A percentile compares a stretch with the other conserved stretches of the same genome.
These are phyloP conservation scores for Cryptosporidium ubiquitum DNA, from an alignment of 169 alveolate species.

Conservation along the genomic window DNA sequence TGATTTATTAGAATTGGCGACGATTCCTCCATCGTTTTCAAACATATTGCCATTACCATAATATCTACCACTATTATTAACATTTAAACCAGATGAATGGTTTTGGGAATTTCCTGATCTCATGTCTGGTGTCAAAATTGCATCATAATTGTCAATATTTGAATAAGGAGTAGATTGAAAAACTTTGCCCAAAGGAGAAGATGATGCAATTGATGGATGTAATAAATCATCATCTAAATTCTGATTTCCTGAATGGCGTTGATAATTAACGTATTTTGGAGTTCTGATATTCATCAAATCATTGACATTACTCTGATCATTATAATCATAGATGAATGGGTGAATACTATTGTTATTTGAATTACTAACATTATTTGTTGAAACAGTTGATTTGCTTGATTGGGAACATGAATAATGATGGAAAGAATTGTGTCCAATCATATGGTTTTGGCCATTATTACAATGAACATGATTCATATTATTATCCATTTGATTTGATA, in stretches of 20 bases:
- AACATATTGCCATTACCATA: background rate
- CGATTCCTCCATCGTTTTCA: background rate
- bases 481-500: constrained; percentile 21
- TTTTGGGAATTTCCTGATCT: constrained; percentile 3
- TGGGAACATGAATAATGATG: background rate
- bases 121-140: constrained; percentile 52
- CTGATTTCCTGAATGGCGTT: constrained; percentile 43
- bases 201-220: constrained; percentile 67
- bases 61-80: background rate
- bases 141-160: constrained; percentile 45
- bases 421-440: background rate
- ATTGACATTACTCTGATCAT: constrained; percentile 41
- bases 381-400: constrained; percentile 10
- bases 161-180: constrained; percentile 64
- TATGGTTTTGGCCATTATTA: background rate
- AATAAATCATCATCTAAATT: constrained; percentile 46
- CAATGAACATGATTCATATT: constrained; percentile 31
- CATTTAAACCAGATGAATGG: constrained; percentile 3
- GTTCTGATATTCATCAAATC: constrained; percentile 64
- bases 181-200: constrained; percentile 58
- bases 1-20: background rate
- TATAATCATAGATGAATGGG: constrained; percentile 49
- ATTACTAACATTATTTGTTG: background rate
- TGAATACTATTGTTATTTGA: constrained; percentile 5
- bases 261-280: constrained; percentile 59